Evolutionary conservation across 192 early-diverging fungal species (phyloP), one percentile per base, ranked within the genome.

Genomic region (Thamnidium elegans): DNA sequence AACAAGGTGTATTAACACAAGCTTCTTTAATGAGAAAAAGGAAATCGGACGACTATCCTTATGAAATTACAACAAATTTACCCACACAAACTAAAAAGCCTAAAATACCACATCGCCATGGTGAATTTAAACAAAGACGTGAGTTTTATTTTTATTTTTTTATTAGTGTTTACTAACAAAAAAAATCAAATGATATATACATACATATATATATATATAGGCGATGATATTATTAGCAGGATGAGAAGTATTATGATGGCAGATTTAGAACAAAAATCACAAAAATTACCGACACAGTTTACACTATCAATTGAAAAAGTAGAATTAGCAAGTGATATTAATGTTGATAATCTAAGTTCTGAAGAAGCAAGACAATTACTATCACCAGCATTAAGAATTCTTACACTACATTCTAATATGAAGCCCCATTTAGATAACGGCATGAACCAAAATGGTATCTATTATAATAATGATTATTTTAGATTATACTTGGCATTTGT

Each of bases 391-490:
- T 36, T 71, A 7, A 36, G 46, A 7, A 64, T 71, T 7, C 56
- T 76, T 3, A 68, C 66, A 1, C 14, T 30, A 5, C 70, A 71
- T 39, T 63, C 66, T 15, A 76, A 71, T 36, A 63, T 71, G 69
- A 76, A 76, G 42, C 74, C 74, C 2, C 74, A 76, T 62, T 44
- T 71, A 42, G 74, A 71, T 36, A 76, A 76, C 42, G 74, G 74
- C 13, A 76, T 76, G 74, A 76, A 76, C 61, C 74, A 76, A 58
- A 76, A 76, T 26, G 74, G 74, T 36, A 76, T 76, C 17, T 72
- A 76, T 44, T 76, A 76, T 58, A 76, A 76, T 36, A 55, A 56
- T 7, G 74, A 76, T 50, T 76, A 76, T 30, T 76, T 60, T 55
- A 43, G 74, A 65, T 55, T 76, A 19, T 76, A 76, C 36, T 51